phyloP scores from a whole-genome alignment of 2,329 filamentous ascomycete genomes.

The Fusarium sp. region DNA sequence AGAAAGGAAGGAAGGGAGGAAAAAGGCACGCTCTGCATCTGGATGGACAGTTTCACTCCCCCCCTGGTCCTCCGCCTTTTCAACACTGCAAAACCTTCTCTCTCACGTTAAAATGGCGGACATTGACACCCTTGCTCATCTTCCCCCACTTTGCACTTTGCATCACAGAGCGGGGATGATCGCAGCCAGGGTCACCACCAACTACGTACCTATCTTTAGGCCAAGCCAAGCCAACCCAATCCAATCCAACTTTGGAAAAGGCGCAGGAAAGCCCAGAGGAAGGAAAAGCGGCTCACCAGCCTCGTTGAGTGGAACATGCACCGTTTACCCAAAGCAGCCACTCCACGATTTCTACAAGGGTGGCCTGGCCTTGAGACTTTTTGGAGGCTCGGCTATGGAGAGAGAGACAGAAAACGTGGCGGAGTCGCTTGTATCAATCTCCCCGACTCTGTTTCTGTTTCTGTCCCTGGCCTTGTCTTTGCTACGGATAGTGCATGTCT shows the following conservation, averaged over 20 bases:
- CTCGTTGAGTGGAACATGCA: slow-evolving; percentile 24
- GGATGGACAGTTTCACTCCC: slow-evolving; percentile 3
- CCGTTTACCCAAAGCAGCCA: slow-evolving; percentile 15
- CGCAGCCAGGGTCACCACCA: slow-evolving; percentile 13
- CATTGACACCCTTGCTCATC: slow-evolving; percentile 25
- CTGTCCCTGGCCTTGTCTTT: background rate
- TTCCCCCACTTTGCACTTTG: slow-evolving; percentile 16
- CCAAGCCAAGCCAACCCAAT: background rate
- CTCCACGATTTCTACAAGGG: background rate
- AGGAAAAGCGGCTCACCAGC: slow-evolving; percentile 1
- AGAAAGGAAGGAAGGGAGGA: background rate
- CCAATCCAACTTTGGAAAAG: background rate
- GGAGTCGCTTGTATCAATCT: slow-evolving; percentile 33
- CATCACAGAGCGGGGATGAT: slow-evolving; percentile 36
- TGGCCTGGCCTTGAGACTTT: slow-evolving; percentile 15
- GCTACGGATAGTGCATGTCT: too few relatives aligned
- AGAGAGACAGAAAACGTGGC: slow-evolving; percentile 37
- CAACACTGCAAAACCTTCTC: slow-evolving; percentile 41
- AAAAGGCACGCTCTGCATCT: slow-evolving; percentile 7
- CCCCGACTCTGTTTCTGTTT: slow-evolving; percentile 25
- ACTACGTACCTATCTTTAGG: slow-evolving; percentile 2
- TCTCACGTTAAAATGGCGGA: slow-evolving; percentile 48
- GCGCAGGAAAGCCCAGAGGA: too few relatives aligned
- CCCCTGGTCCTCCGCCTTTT: slow-evolving; percentile 47
- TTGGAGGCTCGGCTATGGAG: slow-evolving; percentile 29